These are phyloP conservation scores for Claviceps arundinis DNA, from an alignment of 2,329 filamentous ascomycete species.

Conservation along the genomic window DNA sequence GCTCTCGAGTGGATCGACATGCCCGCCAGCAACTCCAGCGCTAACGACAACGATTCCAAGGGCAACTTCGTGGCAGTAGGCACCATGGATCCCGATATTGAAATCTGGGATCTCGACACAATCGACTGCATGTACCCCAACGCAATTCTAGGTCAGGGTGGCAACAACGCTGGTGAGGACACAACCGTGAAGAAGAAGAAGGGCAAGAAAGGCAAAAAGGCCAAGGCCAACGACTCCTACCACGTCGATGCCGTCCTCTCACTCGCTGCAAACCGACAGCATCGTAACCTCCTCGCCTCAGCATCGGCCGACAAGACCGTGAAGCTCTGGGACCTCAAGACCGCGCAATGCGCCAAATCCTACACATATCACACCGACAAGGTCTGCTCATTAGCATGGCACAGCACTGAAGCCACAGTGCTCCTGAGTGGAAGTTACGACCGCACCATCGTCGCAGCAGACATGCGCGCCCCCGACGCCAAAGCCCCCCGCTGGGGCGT, in stretches of 20 bases:
- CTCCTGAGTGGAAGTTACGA: slow-evolving; percentile 92
- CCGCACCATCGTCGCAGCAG: slow-evolving; percentile 81
- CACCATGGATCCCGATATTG: slow-evolving; percentile 96
- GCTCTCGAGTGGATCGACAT: slow-evolving; percentile 93
- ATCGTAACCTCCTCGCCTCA: slow-evolving; percentile 87
- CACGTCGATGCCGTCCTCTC: slow-evolving; percentile 91
- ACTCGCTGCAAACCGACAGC: slow-evolving; percentile 80
- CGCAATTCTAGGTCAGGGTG: slow-evolving; percentile 75
- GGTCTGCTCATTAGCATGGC: slow-evolving; percentile 92
- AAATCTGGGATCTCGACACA: slow-evolving; percentile 94
- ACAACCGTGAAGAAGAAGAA: slow-evolving; percentile 76
- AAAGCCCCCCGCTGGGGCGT: slow-evolving; percentile 79
- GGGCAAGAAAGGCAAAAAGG: slow-evolving; percentile 66
- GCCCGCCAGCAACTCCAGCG: slow-evolving; percentile 59
- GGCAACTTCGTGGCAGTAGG: slow-evolving; percentile 93
- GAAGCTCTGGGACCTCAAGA: slow-evolving; percentile 95
- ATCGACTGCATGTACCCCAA: slow-evolving; percentile 98
- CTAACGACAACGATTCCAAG: slow-evolving; percentile 46
- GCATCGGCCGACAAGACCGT: slow-evolving; percentile 93
- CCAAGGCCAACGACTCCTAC: slow-evolving; percentile 74
- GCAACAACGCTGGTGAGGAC: slow-evolving; percentile 41
- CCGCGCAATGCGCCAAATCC: slow-evolving; percentile 83
- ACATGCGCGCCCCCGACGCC: slow-evolving; percentile 86
- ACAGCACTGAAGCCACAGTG: slow-evolving; percentile 73
- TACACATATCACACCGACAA: slow-evolving; percentile 96